These are phyloP conservation scores for Takakia lepidozioides DNA, from an alignment of 225 moss, liverwort and hornwort genomes.

Conservation along the genomic window DNA sequence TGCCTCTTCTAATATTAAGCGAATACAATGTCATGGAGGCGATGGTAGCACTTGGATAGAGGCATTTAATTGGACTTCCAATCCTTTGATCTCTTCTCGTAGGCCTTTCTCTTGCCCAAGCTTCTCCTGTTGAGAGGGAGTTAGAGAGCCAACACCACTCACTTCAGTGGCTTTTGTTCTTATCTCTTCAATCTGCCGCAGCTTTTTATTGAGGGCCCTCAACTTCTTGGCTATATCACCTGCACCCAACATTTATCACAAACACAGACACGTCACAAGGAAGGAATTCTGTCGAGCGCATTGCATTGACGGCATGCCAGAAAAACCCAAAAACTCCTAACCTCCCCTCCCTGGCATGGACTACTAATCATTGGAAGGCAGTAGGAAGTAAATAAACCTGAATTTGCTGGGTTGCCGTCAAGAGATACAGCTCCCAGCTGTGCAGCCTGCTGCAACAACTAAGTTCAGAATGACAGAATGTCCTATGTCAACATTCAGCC, in stretches of 20 bases:
- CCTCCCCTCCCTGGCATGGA: no score
- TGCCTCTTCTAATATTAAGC: no score
- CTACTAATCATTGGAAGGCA: background rate
- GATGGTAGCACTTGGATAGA: no score
- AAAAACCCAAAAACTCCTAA: no score
- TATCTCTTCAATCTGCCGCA: constrained; percentile 37
- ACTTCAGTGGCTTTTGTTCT: constrained; percentile 16
- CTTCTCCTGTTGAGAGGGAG: constrained; percentile 27
- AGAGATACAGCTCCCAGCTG: background rate
- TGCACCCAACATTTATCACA: no score
- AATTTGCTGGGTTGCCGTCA: background rate
- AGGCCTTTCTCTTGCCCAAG: constrained; percentile 22
- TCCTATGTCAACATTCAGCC: no score
- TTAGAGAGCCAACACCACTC: constrained; percentile 13
- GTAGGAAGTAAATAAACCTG: background rate
- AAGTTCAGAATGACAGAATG: no score
- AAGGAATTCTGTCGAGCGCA: no score
- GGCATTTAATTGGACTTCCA: constrained; percentile 17
- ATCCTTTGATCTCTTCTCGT: constrained; percentile 26
- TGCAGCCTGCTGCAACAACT: constrained; percentile 1
- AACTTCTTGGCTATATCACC: constrained; percentile 21
- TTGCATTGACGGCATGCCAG: no score
- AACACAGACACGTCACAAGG: no score
- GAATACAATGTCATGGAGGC: no score
- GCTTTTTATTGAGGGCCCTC: constrained; percentile 39